Evolutionary conservation across 176 grass and related monocot species (phyloP).

Genomic region (Musa troglodytarum): DNA sequence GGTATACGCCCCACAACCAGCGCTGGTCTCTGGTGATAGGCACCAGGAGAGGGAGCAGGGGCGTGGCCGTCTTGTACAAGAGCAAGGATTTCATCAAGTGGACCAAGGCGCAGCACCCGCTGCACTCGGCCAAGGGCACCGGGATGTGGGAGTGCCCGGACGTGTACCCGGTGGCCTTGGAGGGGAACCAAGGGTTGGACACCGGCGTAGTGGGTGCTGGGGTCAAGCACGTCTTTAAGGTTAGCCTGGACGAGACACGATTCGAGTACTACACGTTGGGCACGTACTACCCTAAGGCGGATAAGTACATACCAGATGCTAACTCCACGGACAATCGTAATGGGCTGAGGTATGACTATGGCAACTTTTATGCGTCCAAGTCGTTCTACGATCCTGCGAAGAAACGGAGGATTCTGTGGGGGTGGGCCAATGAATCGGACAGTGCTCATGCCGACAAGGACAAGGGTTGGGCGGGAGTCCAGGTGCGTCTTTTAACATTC

Average conservation of each 20-base stretch:
- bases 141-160: constrained; percentile 2
- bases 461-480: background rate
- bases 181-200: background rate
- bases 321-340: background rate
- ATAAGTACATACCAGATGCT: background rate
- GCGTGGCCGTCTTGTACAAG: background rate
- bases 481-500: background rate
- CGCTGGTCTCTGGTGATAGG: background rate
- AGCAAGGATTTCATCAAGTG: background rate
- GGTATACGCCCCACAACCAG: background rate
- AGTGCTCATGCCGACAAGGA: background rate
- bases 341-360: background rate
- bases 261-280: background rate
- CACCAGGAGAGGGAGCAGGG: background rate
- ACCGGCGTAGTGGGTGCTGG: background rate
- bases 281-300: background rate
- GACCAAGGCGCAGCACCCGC: background rate
- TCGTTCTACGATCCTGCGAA: constrained; percentile 1
- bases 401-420: background rate
- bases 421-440: background rate
- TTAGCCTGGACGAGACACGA: background rate
- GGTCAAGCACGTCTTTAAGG: background rate
- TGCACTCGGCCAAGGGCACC: background rate
- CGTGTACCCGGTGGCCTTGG: background rate
- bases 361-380: background rate